Evolutionary conservation across 306 rosid genomes (phyloP), one percentile per base, ranked within the genome.

Genomic region (Crataegus laevigata): DNA sequence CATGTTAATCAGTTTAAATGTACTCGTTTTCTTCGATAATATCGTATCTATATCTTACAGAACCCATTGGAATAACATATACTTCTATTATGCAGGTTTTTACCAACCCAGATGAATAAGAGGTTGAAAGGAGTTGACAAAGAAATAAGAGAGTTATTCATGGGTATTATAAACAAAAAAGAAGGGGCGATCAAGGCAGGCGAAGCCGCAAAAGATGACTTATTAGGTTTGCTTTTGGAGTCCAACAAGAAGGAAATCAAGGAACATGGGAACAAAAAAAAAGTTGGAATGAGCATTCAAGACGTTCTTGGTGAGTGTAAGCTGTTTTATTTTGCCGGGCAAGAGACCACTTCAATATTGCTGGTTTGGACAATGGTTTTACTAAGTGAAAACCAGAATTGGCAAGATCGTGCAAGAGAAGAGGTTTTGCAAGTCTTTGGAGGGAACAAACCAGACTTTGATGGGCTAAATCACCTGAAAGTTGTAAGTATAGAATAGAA

Each of bases 301-400:
- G 90, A 90, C 3, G 83, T 90, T 5, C 73, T 88, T 0, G 82
- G 76, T 10, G 92, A 90, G 66, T 90, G 89, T 80, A 86, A 86
- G 45, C 19, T 71, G n/a, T 85, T 88, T 75, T 88, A 83, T 81
- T 43, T 88, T 54, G 89, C 86, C 12, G 43, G 43, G 43, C 43
- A 40, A 40, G 43, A 40, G 43, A 40, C 43, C 43, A 40, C 43
- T 40, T 40, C 43, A 40, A 10, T 0, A 40, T 40, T 40, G 43
- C 43, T 40, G 43, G 43, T 40, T 40, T 40, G 43, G 43, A 40
- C 43, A 12, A 40, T 40, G 43, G 43, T 40, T 40, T 40, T 40
- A 40, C 43, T 40, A 10, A 40, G 43, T 9, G 43, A 40, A 40
- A 40, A 40, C 43, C 43, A 40, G 12, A 38, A 38, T 2, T 40